These are phyloP conservation scores for Curvularia lunata DNA, from an alignment of 2,329 filamentous ascomycete species.

Conservation along the genomic window DNA sequence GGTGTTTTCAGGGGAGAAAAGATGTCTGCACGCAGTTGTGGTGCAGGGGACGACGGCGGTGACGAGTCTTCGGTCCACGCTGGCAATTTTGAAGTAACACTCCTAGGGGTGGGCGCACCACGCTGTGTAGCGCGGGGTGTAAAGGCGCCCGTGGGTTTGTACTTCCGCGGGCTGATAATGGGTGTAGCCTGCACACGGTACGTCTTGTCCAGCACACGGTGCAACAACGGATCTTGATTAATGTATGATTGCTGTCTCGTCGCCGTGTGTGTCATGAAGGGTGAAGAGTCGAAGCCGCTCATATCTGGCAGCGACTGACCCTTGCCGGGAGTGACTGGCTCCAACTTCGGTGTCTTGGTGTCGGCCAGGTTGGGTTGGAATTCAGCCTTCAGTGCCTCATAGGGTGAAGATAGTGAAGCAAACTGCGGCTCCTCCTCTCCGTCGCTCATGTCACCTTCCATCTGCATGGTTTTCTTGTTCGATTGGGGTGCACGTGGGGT, in stretches of 20 bases:
- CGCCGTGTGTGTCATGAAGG: conserved; percentile 54
- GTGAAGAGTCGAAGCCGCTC: conserved; percentile 57
- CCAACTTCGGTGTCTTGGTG: conserved; percentile 36
- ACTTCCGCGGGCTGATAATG: conserved; percentile 66
- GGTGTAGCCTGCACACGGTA: conserved; percentile 94
- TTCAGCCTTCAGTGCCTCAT: conserved; percentile 74
- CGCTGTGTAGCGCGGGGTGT: conserved; percentile 48
- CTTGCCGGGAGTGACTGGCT: conserved; percentile 48
- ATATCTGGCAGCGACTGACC: conserved; percentile 50
- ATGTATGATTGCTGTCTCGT: conserved; percentile 32
- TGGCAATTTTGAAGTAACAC: conserved; percentile 30
- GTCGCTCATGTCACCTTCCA: conserved; percentile 19
- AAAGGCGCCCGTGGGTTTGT: conserved; percentile 49
- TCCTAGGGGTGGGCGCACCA: conserved; percentile 33
- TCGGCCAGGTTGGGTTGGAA: conserved; percentile 68
- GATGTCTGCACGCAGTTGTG: conserved; percentile 81
- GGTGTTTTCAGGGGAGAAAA: conserved; percentile 75
- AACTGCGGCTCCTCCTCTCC: conserved; percentile 53
- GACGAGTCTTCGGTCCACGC: conserved; percentile 53
- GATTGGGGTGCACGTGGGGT: conserved; percentile 60
- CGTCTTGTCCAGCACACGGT: conserved; percentile 92
- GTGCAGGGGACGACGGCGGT: conserved; percentile 67
- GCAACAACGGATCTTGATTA: conserved; percentile 78
- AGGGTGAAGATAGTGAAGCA: conserved; percentile 75
- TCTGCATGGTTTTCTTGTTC: conserved; percentile 21